Conservation (phyloP, 805 yeast species). For the Groenewaldozyma tartarivorans region DNA sequence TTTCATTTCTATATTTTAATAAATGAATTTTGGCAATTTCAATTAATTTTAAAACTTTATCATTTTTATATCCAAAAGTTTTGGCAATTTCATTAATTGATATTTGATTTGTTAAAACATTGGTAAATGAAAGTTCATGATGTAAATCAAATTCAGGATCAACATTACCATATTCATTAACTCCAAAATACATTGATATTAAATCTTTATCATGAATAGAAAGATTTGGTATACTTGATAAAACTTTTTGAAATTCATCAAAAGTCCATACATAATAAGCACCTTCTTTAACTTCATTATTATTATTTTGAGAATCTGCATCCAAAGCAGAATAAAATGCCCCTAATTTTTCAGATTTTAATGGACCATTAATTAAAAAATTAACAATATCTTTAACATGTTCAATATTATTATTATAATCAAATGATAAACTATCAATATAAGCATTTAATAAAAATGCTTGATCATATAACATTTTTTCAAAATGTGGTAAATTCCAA, state of each 20-base stretch:
- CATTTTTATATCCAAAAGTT: conserved; percentile 24
- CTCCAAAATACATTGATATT: conserved; percentile 28
- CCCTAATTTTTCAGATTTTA: conserved; percentile 13
- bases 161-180: conserved; percentile 29
- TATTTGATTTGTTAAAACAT: conserved; percentile 24
- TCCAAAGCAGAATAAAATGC: conserved; percentile 28
- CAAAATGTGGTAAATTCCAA: conserved; percentile 33
- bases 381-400: conserved; percentile 18
- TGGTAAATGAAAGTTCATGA: conserved; percentile 23
- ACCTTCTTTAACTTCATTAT: conserved; percentile 23
- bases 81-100: conserved; percentile 22
- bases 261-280: conserved; percentile 29
- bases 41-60: conserved; percentile 18
- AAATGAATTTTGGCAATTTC: conserved; percentile 19
- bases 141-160: conserved; percentile 25
- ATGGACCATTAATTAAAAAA: conserved; percentile 19
- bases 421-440: conserved; percentile 11
- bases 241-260: conserved; percentile 25
- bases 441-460: conserved; percentile 27
- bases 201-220: conserved; percentile 24
- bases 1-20: conserved; percentile 16
- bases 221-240: conserved; percentile 13
- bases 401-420: conserved; percentile 12
- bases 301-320: conserved; percentile 23
- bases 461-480: conserved; percentile 31